phyloP scores from a whole-genome alignment of 352 stramenopile species.

The Phytophthora multivora region DNA sequence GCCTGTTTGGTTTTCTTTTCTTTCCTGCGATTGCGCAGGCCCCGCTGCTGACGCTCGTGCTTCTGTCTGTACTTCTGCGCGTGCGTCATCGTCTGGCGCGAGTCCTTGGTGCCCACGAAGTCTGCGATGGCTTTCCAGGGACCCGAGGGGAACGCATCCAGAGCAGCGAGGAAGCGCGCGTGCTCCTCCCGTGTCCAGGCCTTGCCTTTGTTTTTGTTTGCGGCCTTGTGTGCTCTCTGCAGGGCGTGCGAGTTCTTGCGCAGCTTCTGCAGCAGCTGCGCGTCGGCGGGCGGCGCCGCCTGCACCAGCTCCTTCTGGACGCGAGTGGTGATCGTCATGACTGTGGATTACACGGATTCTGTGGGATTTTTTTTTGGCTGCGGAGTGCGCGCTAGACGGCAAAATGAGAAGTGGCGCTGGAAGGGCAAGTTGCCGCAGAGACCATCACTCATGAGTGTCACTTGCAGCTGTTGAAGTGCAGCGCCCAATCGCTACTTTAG shows the following conservation, averaged over 20 bases:
- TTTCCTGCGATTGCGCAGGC: slow-evolving; percentile 47
- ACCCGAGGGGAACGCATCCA: slow-evolving; percentile 54
- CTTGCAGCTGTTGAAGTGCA: slow-evolving; percentile 10
- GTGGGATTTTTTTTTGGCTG: too few relatives aligned
- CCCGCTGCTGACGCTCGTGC: slow-evolving; percentile 56
- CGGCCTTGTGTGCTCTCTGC: slow-evolving; percentile 28
- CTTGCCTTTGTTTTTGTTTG: slow-evolving; percentile 57
- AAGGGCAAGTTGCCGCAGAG: slow-evolving; percentile 4
- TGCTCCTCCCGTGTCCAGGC: slow-evolving; percentile 62
- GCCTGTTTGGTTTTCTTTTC: slow-evolving; percentile 15
- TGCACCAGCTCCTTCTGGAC: slow-evolving; percentile 59
- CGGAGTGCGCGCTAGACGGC: neutral
- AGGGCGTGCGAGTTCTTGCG: slow-evolving; percentile 11
- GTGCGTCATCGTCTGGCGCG: slow-evolving; percentile 93
- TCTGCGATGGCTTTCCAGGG: slow-evolving; percentile 68
- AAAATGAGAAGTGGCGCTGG: slow-evolving; percentile 28
- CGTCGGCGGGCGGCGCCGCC: slow-evolving; percentile 34
- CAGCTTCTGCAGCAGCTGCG: slow-evolving; percentile 30
- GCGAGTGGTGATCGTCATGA: slow-evolving; percentile 65
- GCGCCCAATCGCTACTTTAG: slow-evolving; percentile 2
- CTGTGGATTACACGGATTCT: neutral
- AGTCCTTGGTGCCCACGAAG: slow-evolving; percentile 68
- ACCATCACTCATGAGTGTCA: slow-evolving; percentile 26
- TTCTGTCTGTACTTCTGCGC: slow-evolving; percentile 84
- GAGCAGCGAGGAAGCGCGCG: slow-evolving; percentile 60